phyloP scores from a whole-genome alignment of 148 eudicot genomes.

The Camellia lanceoleosa region DNA sequence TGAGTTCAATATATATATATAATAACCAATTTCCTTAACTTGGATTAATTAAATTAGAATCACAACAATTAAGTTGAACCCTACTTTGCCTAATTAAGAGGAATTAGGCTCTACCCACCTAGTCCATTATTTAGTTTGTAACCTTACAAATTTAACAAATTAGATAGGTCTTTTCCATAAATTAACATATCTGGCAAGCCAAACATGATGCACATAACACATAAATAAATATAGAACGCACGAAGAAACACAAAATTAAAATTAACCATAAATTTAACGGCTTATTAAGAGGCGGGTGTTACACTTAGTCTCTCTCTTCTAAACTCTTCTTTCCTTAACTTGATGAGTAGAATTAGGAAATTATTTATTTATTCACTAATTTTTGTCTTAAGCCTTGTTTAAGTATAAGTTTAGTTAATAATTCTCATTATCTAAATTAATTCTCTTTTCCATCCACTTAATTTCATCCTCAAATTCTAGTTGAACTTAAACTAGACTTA shows the following conservation, averaged over 20 bases:
- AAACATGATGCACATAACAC: background rate
- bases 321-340: background rate
- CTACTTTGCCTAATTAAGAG: too few species aligned
- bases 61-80: too few species aligned
- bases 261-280: background rate
- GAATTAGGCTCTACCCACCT: too few species aligned
- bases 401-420: background rate
- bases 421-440: too few species aligned
- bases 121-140: too few species aligned
- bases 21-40: too few species aligned
- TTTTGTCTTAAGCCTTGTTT: background rate
- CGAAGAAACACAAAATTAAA: too few species aligned
- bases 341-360: background rate
- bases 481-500: background rate
- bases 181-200: background rate
- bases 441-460: background rate
- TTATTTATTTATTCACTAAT: background rate
- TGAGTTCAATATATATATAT: too few species aligned
- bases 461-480: too few species aligned
- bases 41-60: too few species aligned
- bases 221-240: background rate
- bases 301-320: background rate
- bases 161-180: too few species aligned
- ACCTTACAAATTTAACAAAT: too few species aligned
- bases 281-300: background rate